Evolutionary conservation across 108 stramenopile genomes (phyloP), one percentile per base, ranked within the genome.

Genomic region (Seminavis robusta): DNA sequence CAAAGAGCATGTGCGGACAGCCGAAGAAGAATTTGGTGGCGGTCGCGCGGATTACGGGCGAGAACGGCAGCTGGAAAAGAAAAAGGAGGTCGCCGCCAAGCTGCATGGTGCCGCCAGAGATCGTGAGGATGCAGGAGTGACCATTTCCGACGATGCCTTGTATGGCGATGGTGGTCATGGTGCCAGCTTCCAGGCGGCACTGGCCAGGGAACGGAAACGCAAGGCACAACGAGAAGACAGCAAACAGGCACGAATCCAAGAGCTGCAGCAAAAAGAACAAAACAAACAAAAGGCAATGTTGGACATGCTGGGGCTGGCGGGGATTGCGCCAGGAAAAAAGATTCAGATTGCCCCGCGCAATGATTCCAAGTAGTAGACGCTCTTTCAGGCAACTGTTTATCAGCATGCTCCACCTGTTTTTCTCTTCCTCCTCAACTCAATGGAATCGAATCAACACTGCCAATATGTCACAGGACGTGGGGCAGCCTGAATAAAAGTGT

Each of bases 201-300:
- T 84, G 47, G 71, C 68, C 0, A 65, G 64, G 28, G 69, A 82
- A 54, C 47, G 65, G 17, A 20, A 44, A 5, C 21, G 28, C 41
- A 56, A 73, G 21, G 71, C 69, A 46, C 52, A 55, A 16, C 53
- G 62, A 19, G 57, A 76, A 49, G 67, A 73, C 17, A 52, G 76
- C 24, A 67, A 48, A 31, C 31, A 41, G 1, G 47, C n/a, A 16
- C 71, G 80, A 7, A 59, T 68, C 13, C 46, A 61, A 34, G 83
- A 78, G 21, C 52, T 80, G n/a, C 76, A 68, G 56, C 28, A 61
- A 39, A 88, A 83, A 51, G 87, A 84, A 51, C 56, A 72, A 33
- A 73, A 84, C 11, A 75, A 76, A 26, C 65, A 80, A 51, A 62
- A 70, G 52, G 69, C 63, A 10, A 88, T 88, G 87, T 45, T 88